These are phyloP conservation scores for Suillus subluteus DNA, from an alignment of 768 basidiomycete species.

Conservation along the genomic window DNA sequence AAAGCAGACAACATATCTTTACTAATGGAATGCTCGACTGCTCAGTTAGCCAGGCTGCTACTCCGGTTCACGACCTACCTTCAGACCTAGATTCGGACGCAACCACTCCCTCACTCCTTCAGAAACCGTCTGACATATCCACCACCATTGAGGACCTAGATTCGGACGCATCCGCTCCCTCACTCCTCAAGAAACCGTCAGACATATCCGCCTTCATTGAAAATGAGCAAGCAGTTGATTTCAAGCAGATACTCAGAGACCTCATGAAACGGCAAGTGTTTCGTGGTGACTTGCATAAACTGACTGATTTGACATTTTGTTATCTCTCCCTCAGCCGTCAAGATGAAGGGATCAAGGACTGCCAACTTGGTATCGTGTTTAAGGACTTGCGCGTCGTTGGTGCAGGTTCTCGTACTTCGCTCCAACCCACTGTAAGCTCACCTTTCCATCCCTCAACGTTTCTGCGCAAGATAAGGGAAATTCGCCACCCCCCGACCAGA, in stretches of 20 bases:
- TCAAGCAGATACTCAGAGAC: conserved; percentile 28
- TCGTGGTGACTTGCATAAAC: conserved; percentile 15
- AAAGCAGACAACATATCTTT: not conserved
- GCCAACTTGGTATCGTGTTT: conserved; percentile 65
- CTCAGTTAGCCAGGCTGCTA: not conserved
- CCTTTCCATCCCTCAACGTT: conserved; percentile 56
- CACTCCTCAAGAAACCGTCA: not conserved
- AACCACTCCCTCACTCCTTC: not conserved
- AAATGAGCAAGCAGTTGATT: conserved; percentile 25
- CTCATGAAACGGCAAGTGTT: conserved; percentile 22
- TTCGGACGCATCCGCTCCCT: not conserved
- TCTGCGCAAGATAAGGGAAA: conserved; percentile 43
- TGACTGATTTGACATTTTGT: not conserved
- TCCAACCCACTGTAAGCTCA: conserved; percentile 65
- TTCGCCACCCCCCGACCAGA: conserved; percentile 63
- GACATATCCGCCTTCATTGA: not conserved
- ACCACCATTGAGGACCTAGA: too few species aligned
- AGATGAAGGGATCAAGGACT: conserved; percentile 49
- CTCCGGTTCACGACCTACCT: not conserved
- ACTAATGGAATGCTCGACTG: not conserved
- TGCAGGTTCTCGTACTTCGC: conserved; percentile 54
- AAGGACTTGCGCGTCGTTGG: conserved; percentile 62
- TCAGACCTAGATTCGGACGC: not conserved
- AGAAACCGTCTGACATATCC: too few species aligned
- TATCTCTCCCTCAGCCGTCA: conserved; percentile 40